phyloP scores from a whole-genome alignment of 768 basidiomycete genomes.

The Russula brevipes region DNA sequence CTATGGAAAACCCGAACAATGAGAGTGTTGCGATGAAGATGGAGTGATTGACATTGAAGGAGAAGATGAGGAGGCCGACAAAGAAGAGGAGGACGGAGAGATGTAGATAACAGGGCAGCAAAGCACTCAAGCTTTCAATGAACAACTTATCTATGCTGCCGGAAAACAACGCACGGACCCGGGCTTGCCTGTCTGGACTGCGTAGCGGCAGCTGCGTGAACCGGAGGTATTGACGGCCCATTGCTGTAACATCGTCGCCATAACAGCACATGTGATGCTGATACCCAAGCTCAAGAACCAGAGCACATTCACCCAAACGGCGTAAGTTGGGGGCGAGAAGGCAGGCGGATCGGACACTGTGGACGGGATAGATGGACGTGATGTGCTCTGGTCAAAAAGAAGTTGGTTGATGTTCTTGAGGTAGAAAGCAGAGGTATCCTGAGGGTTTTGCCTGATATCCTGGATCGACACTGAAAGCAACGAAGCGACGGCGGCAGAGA shows the following conservation, averaged over 20 bases:
- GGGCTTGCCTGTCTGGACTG: conserved; percentile 6
- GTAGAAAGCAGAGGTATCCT: not conserved
- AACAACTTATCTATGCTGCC: not conserved
- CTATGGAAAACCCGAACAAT: not conserved
- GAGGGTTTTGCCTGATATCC: not conserved
- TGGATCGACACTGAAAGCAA: not conserved
- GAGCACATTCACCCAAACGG: not conserved
- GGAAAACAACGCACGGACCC: not conserved
- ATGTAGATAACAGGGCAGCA: not conserved
- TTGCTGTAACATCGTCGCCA: not conserved
- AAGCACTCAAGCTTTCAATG: not conserved
- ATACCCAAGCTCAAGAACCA: not conserved
- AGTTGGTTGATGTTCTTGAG: not conserved
- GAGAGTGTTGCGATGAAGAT: not conserved
- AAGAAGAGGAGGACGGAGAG: not conserved
- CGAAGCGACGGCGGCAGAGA: not conserved
- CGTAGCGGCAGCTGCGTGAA: not conserved
- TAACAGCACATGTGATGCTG: not conserved
- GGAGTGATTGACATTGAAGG: not conserved
- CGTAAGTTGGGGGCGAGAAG: not conserved
- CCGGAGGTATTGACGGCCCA: not conserved
- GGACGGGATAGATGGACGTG: not conserved
- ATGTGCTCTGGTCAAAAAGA: not conserved
- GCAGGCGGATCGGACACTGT: not conserved
- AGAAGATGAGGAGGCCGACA: conserved; percentile 1